A percentile compares a stretch with the other conserved stretches of the same genome.
Evolutionary conservation across 225 moss, liverwort and hornwort species (phyloP).

Genomic region (Marchantia polymorpha): DNA sequence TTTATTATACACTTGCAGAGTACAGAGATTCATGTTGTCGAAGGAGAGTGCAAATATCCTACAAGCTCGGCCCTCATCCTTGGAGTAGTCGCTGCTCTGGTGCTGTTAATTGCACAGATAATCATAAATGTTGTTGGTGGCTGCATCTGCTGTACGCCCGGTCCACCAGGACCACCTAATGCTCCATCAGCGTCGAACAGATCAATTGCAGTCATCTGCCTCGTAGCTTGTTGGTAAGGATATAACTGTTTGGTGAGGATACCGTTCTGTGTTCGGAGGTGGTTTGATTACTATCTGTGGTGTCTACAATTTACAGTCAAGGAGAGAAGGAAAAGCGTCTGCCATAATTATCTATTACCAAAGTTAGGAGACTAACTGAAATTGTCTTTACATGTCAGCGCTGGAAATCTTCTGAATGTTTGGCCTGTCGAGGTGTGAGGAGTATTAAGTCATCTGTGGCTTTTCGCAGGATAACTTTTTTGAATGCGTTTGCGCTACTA

Average conservation of each 20-base stretch:
- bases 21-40: background rate
- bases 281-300: no score
- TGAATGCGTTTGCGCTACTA: constrained; percentile 42
- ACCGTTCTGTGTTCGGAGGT: no score
- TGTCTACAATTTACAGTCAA: no score
- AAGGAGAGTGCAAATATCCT: constrained; percentile 31
- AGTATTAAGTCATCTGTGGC: background rate
- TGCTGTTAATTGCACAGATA: constrained; percentile 34
- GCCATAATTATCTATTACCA: no score
- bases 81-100: constrained; percentile 37
- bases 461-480: constrained; percentile 42
- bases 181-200: constrained; percentile 30
- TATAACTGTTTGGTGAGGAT: no score
- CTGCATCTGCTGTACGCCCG: constrained; percentile 34
- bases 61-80: constrained; percentile 30
- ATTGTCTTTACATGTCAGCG: no score
- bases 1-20: constrained; percentile 19
- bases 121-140: constrained; percentile 35
- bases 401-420: no score
- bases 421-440: background rate
- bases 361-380: no score
- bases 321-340: no score
- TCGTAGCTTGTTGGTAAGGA: constrained; percentile 44
- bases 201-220: constrained; percentile 43
- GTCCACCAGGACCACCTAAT: constrained; percentile 15